Conservation (phyloP, 176 grass and related monocot genomes). For the Cenchrus purpureus region DNA sequence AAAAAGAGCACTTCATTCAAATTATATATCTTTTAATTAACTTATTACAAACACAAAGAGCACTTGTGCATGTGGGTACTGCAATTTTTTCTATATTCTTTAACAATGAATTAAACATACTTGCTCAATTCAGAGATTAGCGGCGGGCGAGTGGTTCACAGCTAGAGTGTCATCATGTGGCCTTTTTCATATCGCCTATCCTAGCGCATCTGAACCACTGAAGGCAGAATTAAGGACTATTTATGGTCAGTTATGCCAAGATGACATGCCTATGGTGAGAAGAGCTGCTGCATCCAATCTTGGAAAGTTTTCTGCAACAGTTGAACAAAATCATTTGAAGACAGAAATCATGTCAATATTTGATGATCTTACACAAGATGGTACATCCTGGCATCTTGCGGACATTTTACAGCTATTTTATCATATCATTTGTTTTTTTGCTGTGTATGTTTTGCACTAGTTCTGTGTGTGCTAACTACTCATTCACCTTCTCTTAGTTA, state of each 20-base stretch:
- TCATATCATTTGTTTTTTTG: not conserved
- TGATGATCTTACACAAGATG: constrained; percentile 91
- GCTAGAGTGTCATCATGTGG: constrained; percentile 87
- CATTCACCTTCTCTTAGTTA: not conserved
- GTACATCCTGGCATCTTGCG: constrained; percentile 50
- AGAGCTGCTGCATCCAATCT: constrained; percentile 92
- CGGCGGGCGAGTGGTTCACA: constrained; percentile 91
- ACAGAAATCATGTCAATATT: constrained; percentile 93
- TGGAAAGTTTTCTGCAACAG: constrained; percentile 88
- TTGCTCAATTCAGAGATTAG: constrained; percentile 61
- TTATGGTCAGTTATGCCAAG: constrained; percentile 88
- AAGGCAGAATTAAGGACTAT: constrained; percentile 78
- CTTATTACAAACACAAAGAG: too few relatives aligned
- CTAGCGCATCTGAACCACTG: constrained; percentile 71
- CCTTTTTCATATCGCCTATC: constrained; percentile 88
- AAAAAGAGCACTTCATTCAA: too few relatives aligned
- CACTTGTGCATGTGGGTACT: too few relatives aligned
- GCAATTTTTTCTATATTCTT: too few relatives aligned
- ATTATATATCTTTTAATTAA: too few relatives aligned
- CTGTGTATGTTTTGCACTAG: not conserved
- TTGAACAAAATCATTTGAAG: constrained; percentile 79
- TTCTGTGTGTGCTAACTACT: too few relatives aligned
- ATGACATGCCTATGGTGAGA: constrained; percentile 99
- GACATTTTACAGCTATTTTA: not conserved
- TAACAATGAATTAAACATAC: too few relatives aligned